These are phyloP conservation scores for Termitomyces sp. DNA, from an alignment of 1,284 basidiomycete species.

Conservation along the genomic window DNA sequence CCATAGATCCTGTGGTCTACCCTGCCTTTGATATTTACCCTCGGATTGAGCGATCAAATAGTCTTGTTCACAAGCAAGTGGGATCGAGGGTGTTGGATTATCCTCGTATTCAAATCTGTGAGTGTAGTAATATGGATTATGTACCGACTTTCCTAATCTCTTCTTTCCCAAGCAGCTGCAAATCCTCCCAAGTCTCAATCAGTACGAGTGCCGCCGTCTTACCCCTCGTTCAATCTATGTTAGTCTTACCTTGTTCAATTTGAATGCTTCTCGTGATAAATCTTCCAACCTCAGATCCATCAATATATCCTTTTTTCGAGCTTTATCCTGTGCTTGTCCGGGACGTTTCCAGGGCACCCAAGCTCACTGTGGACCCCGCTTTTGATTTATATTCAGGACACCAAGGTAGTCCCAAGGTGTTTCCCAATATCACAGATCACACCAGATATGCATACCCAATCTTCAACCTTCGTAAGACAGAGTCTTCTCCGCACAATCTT, in stretches of 20 bases:
- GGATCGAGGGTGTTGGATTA: slow-evolving; percentile 10
- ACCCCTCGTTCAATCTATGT: slow-evolving; percentile 25
- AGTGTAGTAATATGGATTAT: not conserved
- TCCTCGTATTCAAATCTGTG: slow-evolving; percentile 19
- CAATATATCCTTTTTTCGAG: slow-evolving; percentile 22
- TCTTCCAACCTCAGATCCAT: slow-evolving; percentile 14
- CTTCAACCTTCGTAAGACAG: slow-evolving; percentile 21
- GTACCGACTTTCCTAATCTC: not conserved
- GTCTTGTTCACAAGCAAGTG: not conserved
- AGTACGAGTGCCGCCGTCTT: slow-evolving; percentile 16
- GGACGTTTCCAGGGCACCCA: not conserved
- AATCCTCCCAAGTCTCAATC: not conserved
- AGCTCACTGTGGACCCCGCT: not conserved
- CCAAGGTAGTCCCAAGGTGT: too few relatives aligned
- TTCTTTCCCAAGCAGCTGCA: not conserved
- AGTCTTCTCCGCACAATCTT: not conserved
- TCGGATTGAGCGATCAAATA: not conserved
- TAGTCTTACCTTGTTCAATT: not conserved
- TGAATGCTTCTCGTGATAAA: not conserved
- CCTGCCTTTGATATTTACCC: slow-evolving; percentile 34
- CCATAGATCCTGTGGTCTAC: slow-evolving; percentile 30
- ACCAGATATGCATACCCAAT: slow-evolving; percentile 4
- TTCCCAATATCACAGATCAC: not conserved
- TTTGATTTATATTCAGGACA: slow-evolving; percentile 2
- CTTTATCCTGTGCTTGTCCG: slow-evolving; percentile 16